Evolutionary conservation across 805 yeast species (phyloP).

Genomic region (Scheffersomyces stipitis): DNA sequence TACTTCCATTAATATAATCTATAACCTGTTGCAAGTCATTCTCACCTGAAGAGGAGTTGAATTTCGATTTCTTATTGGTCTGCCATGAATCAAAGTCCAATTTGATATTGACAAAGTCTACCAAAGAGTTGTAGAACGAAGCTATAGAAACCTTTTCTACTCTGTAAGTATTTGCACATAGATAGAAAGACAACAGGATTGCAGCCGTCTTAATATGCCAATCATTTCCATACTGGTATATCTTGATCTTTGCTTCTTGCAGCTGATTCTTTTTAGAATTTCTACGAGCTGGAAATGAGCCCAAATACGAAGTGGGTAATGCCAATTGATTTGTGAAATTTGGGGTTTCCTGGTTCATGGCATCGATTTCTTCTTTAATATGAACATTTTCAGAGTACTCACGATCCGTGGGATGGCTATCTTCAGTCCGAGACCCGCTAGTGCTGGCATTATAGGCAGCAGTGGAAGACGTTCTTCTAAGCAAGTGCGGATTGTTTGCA

Average conservation of each 20-base stretch:
- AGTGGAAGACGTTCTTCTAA: slow-evolving; percentile 3
- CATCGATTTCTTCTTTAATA: not conserved
- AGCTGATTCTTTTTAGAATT: slow-evolving; percentile 8
- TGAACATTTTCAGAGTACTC: slow-evolving; percentile 21
- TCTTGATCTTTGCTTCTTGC: slow-evolving; percentile 36
- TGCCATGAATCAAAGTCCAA: slow-evolving; percentile 89
- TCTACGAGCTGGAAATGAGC: slow-evolving; percentile 2
- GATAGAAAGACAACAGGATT: slow-evolving; percentile 53
- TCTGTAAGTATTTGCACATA: slow-evolving; percentile 50
- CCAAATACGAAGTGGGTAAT: not conserved
- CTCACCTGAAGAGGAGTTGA: slow-evolving; percentile 3
- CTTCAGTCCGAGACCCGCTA: not conserved
- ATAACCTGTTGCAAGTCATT: slow-evolving; percentile 42
- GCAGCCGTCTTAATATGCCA: slow-evolving; percentile 81
- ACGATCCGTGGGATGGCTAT: slow-evolving; percentile 6
- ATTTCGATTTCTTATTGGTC: slow-evolving; percentile 28
- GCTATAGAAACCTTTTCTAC: slow-evolving; percentile 30
- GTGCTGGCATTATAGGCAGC: slow-evolving; percentile 8
- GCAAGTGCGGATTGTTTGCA: slow-evolving; percentile 26
- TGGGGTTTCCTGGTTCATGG: not conserved
- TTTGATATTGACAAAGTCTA: slow-evolving; percentile 73
- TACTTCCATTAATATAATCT: slow-evolving; percentile 49
- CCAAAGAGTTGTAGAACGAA: slow-evolving; percentile 72
- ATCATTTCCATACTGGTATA: slow-evolving; percentile 68
- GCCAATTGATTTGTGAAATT: not conserved